Percentiles rank a stretch among this genome's conserved stretches.
Conservation (phyloP, 2,329 filamentous ascomycete genomes). For the Aureobasidium namibiae region DNA sequence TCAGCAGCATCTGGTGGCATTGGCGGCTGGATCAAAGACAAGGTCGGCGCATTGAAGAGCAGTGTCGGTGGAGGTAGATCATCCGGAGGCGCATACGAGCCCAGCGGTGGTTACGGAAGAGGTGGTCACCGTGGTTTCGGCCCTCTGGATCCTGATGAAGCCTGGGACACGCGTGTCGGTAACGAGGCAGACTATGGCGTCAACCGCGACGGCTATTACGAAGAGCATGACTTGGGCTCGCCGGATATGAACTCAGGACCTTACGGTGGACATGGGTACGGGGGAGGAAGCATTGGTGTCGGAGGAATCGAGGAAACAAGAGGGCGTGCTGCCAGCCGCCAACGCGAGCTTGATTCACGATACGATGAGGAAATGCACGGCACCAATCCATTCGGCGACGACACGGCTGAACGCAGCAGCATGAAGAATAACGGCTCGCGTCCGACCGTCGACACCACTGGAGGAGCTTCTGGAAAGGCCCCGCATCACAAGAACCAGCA, state of each 20-base stretch:
- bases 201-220: constrained; percentile 50
- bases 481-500: constrained; percentile 31
- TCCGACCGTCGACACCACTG: constrained; percentile 50
- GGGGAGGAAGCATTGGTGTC: constrained; percentile 20
- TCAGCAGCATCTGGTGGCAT: constrained; percentile 54
- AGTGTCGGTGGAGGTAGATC: constrained; percentile 52
- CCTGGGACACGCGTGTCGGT: constrained; percentile 75
- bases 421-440: constrained; percentile 67
- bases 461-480: constrained; percentile 22
- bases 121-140: constrained; percentile 49
- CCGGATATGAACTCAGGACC: constrained; percentile 34
- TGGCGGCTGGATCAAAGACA: constrained; percentile 64
- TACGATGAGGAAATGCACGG: constrained; percentile 38
- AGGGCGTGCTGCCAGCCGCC: constrained; percentile 42
- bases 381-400: constrained; percentile 64
- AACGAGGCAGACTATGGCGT: constrained; percentile 54
- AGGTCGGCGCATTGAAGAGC: constrained; percentile 50
- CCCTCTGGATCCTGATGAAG: constrained; percentile 70
- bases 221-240: constrained; percentile 66
- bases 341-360: constrained; percentile 36
- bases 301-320: constrained; percentile 26
- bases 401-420: constrained; percentile 51
- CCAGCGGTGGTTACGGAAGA: constrained; percentile 25
- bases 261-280: constrained; percentile 32
- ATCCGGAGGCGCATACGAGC: constrained; percentile 42